Base-by-base conservation (phyloP, 176 grass and related monocot species). In the Aegilops longissima region DNA sequence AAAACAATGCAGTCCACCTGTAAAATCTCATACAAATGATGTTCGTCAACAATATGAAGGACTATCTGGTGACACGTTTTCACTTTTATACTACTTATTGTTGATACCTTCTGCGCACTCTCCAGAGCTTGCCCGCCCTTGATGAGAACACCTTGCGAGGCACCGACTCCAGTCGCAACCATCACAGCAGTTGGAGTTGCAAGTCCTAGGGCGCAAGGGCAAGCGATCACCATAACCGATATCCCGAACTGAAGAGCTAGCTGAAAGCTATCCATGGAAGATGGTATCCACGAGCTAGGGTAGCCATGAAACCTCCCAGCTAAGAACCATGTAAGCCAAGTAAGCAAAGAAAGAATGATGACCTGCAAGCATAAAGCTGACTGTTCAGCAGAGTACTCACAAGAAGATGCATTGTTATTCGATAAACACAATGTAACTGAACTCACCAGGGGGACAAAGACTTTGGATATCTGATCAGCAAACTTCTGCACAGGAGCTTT, bases 171-270 rank as follows among this genome's bases (percentile, higher is more conserved):
- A 61, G 94, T 96, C 35, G 93, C 97, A 90, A 98, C 94, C 96
- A 98, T 98, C 73, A 98, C 97, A 59, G 97, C 97, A 33, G 97
- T 98, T 75, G 97, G 97, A 81, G 97, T 98, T 66, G 97, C 97
- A 18, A 98, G 84, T 23, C 93, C 96, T 80, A 98, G 84, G 18
- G 96, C 90, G 20, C 96, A 98, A 65, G 96, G 96, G 64, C 96
- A 98, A 61, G 96, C 96, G 84, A 98, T 98, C 31, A 98, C 97
- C 97, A 98, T 91, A 87, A 95, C 93, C 14, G 97, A 98, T 93
- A 98, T 96, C 21, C 96, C 96, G 2, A 98, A 98, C 82, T 98
- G 93, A 62, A 98, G 96, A 70, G 96, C 93, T 31, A 98, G 85
- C 80, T 96, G 88, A 93, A 98, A 98, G 44, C 93, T 93, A 91